Conservation (phyloP, 768 basidiomycete genomes). For the Astraeus odoratus region DNA sequence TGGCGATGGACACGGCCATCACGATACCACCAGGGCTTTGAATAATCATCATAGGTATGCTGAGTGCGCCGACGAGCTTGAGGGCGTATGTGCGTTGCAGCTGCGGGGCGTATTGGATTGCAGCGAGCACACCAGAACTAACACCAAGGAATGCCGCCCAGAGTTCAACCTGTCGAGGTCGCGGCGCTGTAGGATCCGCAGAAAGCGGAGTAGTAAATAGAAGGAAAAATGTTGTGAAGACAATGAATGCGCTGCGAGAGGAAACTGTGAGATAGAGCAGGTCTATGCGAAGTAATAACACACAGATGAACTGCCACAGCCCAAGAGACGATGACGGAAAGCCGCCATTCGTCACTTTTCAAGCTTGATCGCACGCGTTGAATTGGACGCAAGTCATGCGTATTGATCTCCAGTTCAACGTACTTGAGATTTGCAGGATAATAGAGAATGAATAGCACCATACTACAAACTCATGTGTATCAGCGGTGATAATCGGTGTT, state of each 20-base stretch:
- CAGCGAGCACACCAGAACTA: constrained; percentile 68
- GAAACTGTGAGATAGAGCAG: background rate
- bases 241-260: constrained; percentile 42
- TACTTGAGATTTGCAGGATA: constrained; percentile 85
- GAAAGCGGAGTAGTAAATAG: constrained; percentile 38
- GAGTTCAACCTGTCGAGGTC: constrained; percentile 32
- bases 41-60: constrained; percentile 93
- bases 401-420: constrained; percentile 35
- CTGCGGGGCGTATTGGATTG: constrained; percentile 86
- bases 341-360: constrained; percentile 64
- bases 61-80: constrained; percentile 85
- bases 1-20: constrained; percentile 80
- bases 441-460: constrained; percentile 88
- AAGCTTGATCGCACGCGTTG: constrained; percentile 40
- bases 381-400: constrained; percentile 35
- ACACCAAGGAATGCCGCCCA: constrained; percentile 91
- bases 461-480: constrained; percentile 39
- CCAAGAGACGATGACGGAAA: constrained; percentile 73
- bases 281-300: constrained; percentile 22
- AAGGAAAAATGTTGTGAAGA: constrained; percentile 57
- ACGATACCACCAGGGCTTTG: constrained; percentile 85
- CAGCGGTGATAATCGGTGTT: background rate
- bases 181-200: constrained; percentile 28
- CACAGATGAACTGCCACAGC: constrained; percentile 70
- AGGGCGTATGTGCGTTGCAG: constrained; percentile 68